Conservation (phyloP, 768 basidiomycete genomes). For the Strobilomyces dryophilus region DNA sequence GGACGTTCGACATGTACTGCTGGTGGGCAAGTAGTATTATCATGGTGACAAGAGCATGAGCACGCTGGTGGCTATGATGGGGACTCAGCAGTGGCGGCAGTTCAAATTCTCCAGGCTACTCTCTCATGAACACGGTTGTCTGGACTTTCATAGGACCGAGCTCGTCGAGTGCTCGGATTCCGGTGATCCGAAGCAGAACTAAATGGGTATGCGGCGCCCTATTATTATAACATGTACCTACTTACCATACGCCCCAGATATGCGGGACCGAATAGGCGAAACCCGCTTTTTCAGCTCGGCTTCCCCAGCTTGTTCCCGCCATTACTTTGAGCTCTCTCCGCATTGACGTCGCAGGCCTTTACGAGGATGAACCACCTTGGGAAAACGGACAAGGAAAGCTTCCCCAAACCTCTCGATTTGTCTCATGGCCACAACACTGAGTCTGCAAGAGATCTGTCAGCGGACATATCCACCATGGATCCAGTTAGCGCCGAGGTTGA, state of each 20-base stretch:
- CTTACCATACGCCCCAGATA: conserved; percentile 6
- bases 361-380: conserved; percentile 1
- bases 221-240: no score
- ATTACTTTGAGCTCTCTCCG: not conserved
- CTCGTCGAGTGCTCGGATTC: conserved; percentile 4
- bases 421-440: not conserved
- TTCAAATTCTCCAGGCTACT: no score
- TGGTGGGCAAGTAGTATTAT: no score
- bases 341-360: not conserved
- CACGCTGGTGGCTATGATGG: no score
- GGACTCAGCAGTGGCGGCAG: no score
- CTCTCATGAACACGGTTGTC: no score
- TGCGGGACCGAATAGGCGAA: conserved; percentile 7
- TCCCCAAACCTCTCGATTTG: not conserved
- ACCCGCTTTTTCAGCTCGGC: not conserved
- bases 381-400: not conserved
- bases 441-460: not conserved
- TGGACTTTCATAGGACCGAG: no score
- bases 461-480: not conserved
- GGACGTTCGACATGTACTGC: no score
- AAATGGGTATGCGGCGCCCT: not conserved
- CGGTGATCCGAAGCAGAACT: conserved; percentile 1
- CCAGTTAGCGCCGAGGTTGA: not conserved
- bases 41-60: no score
- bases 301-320: not conserved